A percentile compares a stretch with the other conserved stretches of the same genome.
Evolutionary conservation across 129 eudicot species (phyloP).

Genomic region (Arctium lappa): DNA sequence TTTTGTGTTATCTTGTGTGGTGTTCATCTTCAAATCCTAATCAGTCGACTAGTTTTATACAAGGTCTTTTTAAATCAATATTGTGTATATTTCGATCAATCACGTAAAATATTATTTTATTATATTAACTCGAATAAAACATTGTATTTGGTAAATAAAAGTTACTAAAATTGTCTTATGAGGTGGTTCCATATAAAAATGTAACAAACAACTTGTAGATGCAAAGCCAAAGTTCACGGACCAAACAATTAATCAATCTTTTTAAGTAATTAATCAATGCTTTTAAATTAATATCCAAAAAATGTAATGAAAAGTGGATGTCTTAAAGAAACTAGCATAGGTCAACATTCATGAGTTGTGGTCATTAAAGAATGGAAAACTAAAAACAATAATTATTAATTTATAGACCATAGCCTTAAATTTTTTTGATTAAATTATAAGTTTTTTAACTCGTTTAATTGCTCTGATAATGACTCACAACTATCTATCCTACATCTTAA

Average conservation of each 20-base stretch:
- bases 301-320: not conserved
- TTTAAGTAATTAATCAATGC: not conserved
- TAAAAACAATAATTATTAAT: no score
- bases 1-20: slow-evolving; percentile 6
- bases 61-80: no score
- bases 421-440: no score
- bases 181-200: not conserved
- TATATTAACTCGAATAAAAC: not conserved
- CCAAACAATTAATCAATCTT: not conserved
- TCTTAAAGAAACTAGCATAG: no score
- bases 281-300: not conserved
- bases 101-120: no score
- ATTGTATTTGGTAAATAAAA: not conserved
- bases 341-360: no score
- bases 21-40: not conserved
- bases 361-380: no score
- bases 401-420: no score
- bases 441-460: no score
- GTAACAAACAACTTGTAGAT: not conserved
- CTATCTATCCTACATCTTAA: no score
- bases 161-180: not conserved
- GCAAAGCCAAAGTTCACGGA: not conserved
- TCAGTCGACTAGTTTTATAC: not conserved
- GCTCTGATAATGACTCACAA: no score
- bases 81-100: no score